These are phyloP conservation scores for Penicillium sp. DNA, from an alignment of 2,329 filamentous ascomycete genomes.

Conservation along the genomic window DNA sequence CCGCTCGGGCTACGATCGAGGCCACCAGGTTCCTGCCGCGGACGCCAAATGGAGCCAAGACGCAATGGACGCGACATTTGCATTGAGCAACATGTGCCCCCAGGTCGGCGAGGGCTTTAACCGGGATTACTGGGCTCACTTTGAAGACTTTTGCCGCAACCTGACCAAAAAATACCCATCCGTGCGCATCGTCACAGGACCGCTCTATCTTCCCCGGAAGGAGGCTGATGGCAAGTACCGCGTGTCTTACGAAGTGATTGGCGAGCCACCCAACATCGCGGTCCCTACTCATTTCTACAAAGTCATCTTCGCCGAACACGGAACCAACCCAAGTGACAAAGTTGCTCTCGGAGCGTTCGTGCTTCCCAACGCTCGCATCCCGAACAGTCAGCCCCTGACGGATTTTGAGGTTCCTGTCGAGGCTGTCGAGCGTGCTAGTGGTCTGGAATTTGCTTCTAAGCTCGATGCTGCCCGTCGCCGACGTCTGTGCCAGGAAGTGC, in stretches of 20 bases:
- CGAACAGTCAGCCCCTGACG: constrained; percentile 78
- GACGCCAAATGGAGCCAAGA: constrained; percentile 93
- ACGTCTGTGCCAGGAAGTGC: constrained; percentile 80
- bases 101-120: constrained; percentile 99
- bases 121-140: constrained; percentile 97
- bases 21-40: constrained; percentile 94
- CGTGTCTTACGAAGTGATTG: constrained; percentile 93
- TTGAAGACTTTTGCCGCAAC: constrained; percentile 92
- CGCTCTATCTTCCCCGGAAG: constrained; percentile 82
- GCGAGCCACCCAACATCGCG: constrained; percentile 85
- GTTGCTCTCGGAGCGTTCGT: constrained; percentile 94
- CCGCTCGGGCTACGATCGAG: constrained; percentile 89
- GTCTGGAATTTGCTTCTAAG: constrained; percentile 83
- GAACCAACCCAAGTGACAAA: constrained; percentile 57
- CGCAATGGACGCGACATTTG: constrained; percentile 94
- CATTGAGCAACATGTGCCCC: constrained; percentile 93
- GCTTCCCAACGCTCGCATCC: constrained; percentile 83
- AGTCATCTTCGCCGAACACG: constrained; percentile 93
- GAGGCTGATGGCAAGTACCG: constrained; percentile 94
- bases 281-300: constrained; percentile 99
- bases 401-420: constrained; percentile 96
- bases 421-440: constrained; percentile 85
- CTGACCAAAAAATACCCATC: constrained; percentile 77
- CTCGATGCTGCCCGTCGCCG: constrained; percentile 69
- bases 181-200: constrained; percentile 88